Percentiles rank a stretch among this genome's conserved stretches.
Evolutionary conservation across 345 rosid species (phyloP).

Genomic region (Lepidium didymum): DNA sequence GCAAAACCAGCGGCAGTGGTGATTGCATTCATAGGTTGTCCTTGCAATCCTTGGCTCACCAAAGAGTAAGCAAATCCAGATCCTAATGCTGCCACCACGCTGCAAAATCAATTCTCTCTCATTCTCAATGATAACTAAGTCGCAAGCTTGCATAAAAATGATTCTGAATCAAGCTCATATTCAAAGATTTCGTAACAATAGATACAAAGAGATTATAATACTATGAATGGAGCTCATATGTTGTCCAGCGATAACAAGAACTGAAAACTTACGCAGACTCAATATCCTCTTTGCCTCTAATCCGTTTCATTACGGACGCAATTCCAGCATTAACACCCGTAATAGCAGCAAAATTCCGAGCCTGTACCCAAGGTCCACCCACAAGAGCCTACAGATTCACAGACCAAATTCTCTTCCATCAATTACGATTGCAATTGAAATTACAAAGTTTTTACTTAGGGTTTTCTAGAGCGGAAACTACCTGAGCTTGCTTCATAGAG

Average conservation of each 20-base stretch:
- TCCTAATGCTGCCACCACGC: conserved; percentile 92
- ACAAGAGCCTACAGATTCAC: conserved; percentile 52
- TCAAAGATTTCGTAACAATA: too few species aligned
- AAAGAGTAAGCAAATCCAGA: conserved; percentile 84
- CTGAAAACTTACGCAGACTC: conserved; percentile 44
- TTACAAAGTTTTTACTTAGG: background rate
- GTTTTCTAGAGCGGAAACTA: conserved; percentile 14
- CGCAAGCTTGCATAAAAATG: background rate
- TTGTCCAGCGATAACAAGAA: background rate
- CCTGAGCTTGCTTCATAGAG: conserved; percentile 88
- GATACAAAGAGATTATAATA: background rate
- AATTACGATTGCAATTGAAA: background rate
- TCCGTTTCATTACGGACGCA: conserved; percentile 67
- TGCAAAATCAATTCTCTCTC: conserved; percentile 28
- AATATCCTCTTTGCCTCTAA: conserved; percentile 94
- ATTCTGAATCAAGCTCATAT: background rate
- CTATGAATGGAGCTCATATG: background rate
- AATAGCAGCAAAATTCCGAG: conserved; percentile 91
- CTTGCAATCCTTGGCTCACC: conserved; percentile 80
- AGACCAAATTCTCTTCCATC: background rate
- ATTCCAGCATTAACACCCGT: conserved; percentile 90
- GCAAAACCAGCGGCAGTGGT: conserved; percentile 77
- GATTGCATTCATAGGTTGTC: conserved; percentile 59
- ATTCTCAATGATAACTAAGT: background rate
- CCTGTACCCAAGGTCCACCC: conserved; percentile 87